Base-by-base conservation (phyloP, 768 basidiomycete species). In the Podaxis sp. region DNA sequence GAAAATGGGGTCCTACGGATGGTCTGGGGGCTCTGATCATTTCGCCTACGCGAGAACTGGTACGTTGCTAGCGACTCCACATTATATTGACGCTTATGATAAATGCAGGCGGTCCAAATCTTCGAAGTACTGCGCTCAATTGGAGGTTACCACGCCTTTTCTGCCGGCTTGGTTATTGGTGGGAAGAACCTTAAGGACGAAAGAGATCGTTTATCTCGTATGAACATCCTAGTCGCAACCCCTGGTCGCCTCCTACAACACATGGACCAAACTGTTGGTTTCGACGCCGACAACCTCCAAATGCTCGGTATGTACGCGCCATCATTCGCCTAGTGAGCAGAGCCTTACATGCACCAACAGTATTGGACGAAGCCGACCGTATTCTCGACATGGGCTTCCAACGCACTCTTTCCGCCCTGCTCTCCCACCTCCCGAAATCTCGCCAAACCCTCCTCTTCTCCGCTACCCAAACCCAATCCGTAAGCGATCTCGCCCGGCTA, bases 161-260 rank as follows among this genome's bases (percentile, higher is more conserved):
- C 94, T 5, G 96, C 96, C 0, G 96, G 96, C 0, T 78, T 99
- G 12, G 89, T 99, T 17, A 99, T 99, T 48, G 96, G 96, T 5
- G 96, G 96, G 50, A 99, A 98, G 80, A 94, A 88, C 68, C 73
- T 98, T 54, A 95, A 95, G 71, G 95, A 96, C 65, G 96, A 99
- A 73, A 81, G 86, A 40, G 95, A 96, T 22, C 82, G 96, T 6
- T 75, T 99, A 48, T 82, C 89, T 10, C 83, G 93, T 46, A 99
- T 99, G 95, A 99, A 99, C 69, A 97, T 99, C 62, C 84, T 99
- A n/a, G 93, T 99, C 15, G 96, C 96, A 2, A 99, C 96, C 3
- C 96, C 96, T 4, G 96, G 96, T 26, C 84, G 96, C 50, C 79
- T 99, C 48, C 78, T 99, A 50, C 97, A 99, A 69, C 97, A 99